Conservation (phyloP, 2,329 filamentous ascomycete species). For the Xylariomycetidae sp. region DNA sequence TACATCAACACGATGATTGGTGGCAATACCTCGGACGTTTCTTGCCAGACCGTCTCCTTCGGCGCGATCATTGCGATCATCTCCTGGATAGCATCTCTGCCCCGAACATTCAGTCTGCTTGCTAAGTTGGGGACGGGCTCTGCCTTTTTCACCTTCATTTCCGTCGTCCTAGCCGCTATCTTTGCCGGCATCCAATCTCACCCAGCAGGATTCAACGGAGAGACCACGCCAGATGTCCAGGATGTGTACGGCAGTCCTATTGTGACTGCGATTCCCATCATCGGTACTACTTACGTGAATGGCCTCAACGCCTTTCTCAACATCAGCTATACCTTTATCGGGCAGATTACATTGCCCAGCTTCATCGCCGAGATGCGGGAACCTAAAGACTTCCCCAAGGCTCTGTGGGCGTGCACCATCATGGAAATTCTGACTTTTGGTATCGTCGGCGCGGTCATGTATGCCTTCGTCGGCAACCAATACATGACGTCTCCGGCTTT, state of each 20-base stretch:
- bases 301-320: constrained; percentile 89
- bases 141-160: constrained; percentile 84
- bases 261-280: constrained; percentile 61
- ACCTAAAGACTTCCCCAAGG: constrained; percentile 81
- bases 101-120: constrained; percentile 76
- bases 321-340: constrained; percentile 94
- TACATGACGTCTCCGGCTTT: constrained; percentile 88
- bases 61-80: constrained; percentile 67
- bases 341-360: constrained; percentile 86
- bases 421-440: constrained; percentile 83
- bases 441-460: constrained; percentile 73
- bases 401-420: constrained; percentile 84
- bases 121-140: constrained; percentile 74
- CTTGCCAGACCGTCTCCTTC: constrained; percentile 73
- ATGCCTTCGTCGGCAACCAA: constrained; percentile 82
- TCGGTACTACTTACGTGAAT: constrained; percentile 70
- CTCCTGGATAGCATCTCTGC: constrained; percentile 73
- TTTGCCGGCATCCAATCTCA: constrained; percentile 73
- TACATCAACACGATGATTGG: constrained; percentile 86
- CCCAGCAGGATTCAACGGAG: constrained; percentile 58
- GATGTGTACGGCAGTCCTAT: constrained; percentile 52
- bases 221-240: constrained; percentile 25
- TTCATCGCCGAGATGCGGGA: constrained; percentile 93
- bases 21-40: constrained; percentile 49
- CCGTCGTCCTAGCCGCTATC: constrained; percentile 75